Percentiles rank a stretch among this genome's conserved stretches.
phyloP scores from a whole-genome alignment of 2,329 filamentous ascomycete species.

The Neodidymelliopsis sp. region DNA sequence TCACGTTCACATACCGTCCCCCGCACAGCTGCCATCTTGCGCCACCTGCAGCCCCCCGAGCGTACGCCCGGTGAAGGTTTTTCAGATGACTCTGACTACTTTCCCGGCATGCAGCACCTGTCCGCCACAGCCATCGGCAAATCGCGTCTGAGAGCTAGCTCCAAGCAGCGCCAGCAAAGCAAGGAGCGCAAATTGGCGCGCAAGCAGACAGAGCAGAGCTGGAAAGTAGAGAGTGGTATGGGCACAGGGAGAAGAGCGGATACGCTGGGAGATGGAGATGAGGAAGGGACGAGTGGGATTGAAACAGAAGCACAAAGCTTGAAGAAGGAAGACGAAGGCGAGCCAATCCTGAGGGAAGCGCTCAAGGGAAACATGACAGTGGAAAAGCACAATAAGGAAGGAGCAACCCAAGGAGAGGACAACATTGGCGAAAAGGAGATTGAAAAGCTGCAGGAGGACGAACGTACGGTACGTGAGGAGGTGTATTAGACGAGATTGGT shows the following conservation, averaged over 20 bases:
- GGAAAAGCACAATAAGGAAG: slow-evolving; percentile 37
- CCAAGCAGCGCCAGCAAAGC: slow-evolving; percentile 41
- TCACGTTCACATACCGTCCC: slow-evolving; percentile 32
- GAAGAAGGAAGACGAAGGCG: slow-evolving; percentile 10
- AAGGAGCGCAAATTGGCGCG: slow-evolving; percentile 47
- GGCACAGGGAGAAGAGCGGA: slow-evolving; percentile 54
- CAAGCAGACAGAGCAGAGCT: slow-evolving; percentile 47
- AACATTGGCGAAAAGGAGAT: slow-evolving; percentile 26
- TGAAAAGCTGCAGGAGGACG: slow-evolving; percentile 40
- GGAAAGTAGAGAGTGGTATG: slow-evolving; percentile 59
- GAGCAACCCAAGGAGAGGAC: slow-evolving; percentile 22
- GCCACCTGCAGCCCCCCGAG: slow-evolving; percentile 44
- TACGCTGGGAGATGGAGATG: slow-evolving; percentile 53
- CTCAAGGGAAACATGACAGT: slow-evolving; percentile 46
- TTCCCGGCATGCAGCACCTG: slow-evolving; percentile 47
- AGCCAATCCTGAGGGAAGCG: slow-evolving; percentile 41
- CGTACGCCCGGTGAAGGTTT: slow-evolving; percentile 46
- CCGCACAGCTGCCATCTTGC: slow-evolving; percentile 39
- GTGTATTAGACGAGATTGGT: slow-evolving; percentile 46
- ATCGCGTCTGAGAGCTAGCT: slow-evolving; percentile 32
- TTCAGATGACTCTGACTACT: slow-evolving; percentile 54
- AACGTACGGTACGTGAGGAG: slow-evolving; percentile 42
- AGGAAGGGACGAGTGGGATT: slow-evolving; percentile 30
- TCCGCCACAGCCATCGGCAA: slow-evolving; percentile 27
- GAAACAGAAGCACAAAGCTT: slow-evolving; percentile 1